Conservation (phyloP, 495 filamentous ascomycete species). For the Xylaria venustula region DNA sequence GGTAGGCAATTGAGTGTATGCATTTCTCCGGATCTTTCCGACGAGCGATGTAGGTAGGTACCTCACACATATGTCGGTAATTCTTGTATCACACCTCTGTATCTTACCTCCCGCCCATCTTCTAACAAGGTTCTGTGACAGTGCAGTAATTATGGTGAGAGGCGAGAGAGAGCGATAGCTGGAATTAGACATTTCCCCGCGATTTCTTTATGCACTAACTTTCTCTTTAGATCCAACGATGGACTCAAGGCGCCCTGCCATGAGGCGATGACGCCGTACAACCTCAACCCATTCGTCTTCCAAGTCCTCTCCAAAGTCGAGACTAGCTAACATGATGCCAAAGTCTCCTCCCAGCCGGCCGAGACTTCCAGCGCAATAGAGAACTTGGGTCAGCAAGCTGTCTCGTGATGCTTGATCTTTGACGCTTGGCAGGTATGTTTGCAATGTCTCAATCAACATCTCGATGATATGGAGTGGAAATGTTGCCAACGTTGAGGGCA, state of each 20-base stretch:
- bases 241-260: conserved; percentile 84
- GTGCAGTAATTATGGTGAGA: too few relatives aligned
- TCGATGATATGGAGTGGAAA: conserved; percentile 86
- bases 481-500: conserved; percentile 76
- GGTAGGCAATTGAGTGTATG: not conserved
- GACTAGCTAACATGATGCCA: conserved; percentile 74
- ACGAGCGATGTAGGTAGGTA: too few relatives aligned
- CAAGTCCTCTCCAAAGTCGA: conserved; percentile 57
- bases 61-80: too few relatives aligned
- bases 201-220: not conserved
- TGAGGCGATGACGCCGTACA: conserved; percentile 81
- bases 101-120: too few relatives aligned
- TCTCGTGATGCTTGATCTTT: conserved; percentile 76
- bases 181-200: too few relatives aligned
- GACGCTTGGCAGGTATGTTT: conserved; percentile 78
- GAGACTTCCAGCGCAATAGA: conserved; percentile 93
- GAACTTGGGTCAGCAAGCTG: conserved; percentile 86
- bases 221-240: conserved; percentile 58
- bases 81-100: too few relatives aligned
- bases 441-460: conserved; percentile 75
- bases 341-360: conserved; percentile 93
- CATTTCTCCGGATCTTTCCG: not conserved
- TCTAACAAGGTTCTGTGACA: too few relatives aligned
- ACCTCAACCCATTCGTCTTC: conserved; percentile 87
- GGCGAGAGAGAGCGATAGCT: too few relatives aligned